A percentile compares a stretch with the other conserved stretches of the same genome.
These are phyloP conservation scores for Aleurites moluccanus DNA, from an alignment of 441 rosid species.

Conservation along the genomic window DNA sequence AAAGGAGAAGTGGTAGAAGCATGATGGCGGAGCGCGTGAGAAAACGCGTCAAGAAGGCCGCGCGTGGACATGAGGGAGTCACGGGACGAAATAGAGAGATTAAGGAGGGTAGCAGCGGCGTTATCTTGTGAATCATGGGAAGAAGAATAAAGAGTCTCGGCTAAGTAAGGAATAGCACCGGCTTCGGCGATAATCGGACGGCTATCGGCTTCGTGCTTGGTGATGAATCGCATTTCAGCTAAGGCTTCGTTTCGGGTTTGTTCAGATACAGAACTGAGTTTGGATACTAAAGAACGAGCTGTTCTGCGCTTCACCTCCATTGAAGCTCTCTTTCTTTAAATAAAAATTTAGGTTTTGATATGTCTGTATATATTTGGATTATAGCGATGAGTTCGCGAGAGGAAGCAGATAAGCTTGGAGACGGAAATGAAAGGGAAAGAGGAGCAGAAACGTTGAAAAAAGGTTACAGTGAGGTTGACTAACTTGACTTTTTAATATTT, in stretches of 20 bases:
- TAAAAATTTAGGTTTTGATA: not conserved
- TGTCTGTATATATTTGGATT: not conserved
- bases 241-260: conserved; percentile 62
- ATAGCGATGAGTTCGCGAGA: not conserved
- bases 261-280: conserved; percentile 81
- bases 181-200: conserved; percentile 66
- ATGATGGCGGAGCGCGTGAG: conserved; percentile 73
- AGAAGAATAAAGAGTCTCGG: conserved; percentile 77
- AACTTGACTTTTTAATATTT: no score
- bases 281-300: conserved; percentile 54
- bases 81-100: conserved; percentile 70
- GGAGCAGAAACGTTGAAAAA: not conserved
- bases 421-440: not conserved
- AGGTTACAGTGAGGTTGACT: no score
- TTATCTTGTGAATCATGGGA: conserved; percentile 68
- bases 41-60: conserved; percentile 79
- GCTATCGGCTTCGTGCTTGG: conserved; percentile 72
- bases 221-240: conserved; percentile 67
- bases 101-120: conserved; percentile 84
- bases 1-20: conserved; percentile 46
- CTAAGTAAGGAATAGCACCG: conserved; percentile 76
- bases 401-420: not conserved
- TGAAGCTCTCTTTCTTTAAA: not conserved
- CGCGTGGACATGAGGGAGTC: conserved; percentile 73
- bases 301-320: conserved; percentile 80